These are phyloP conservation scores for thale cress (Arabidopsis thaliana) DNA, from an alignment of 345 rosid species.

Conservation along the genomic window TAIR10.1 NC_003074.8:8695501-8696000, in stretches of 20 bases:
- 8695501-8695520: constrained; percentile 86
- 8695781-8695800: constrained; percentile 37
- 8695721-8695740: constrained; percentile 37
- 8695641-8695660: constrained; percentile 85
- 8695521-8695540: constrained; percentile 67
- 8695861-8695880: constrained; percentile 77
- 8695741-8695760: constrained; percentile 25
- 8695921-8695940: constrained; percentile 53
- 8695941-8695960: constrained; percentile 60
- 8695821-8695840: constrained; percentile 67
- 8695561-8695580: constrained; percentile 69
- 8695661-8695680: constrained; percentile 64
- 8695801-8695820: constrained; percentile 50
- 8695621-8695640: constrained; percentile 94
- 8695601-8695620: constrained; percentile 82
- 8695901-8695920: constrained; percentile 80
- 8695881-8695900: constrained; percentile 88
- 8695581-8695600: constrained; percentile 88
- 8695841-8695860: constrained; percentile 59
- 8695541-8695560: constrained; percentile 63
- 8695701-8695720: constrained; percentile 55
- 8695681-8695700: constrained; percentile 77
- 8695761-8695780: constrained; percentile 32
- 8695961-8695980: constrained; percentile 65
- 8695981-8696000: constrained; percentile 77